These are phyloP conservation scores for Diaporthe helianthi DNA, from an alignment of 2,329 filamentous ascomycete species.

Conservation along the genomic window DNA sequence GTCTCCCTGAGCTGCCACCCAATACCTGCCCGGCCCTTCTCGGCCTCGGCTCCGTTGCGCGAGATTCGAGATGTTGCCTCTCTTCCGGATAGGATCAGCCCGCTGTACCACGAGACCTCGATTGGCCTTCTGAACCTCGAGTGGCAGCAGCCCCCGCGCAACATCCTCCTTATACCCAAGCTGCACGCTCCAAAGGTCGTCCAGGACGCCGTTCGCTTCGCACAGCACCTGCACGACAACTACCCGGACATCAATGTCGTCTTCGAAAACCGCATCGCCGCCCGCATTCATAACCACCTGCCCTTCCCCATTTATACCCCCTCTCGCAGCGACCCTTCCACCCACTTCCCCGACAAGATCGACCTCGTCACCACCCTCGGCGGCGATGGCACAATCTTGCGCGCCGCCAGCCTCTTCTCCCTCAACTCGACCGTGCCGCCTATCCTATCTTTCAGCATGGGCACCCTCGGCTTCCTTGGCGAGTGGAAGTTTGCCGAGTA, in stretches of 20 bases:
- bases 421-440: slow-evolving; percentile 83
- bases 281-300: slow-evolving; percentile 72
- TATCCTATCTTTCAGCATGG: slow-evolving; percentile 95
- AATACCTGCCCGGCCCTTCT: slow-evolving; percentile 51
- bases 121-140: slow-evolving; percentile 60
- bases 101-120: slow-evolving; percentile 67
- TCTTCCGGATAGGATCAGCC: slow-evolving; percentile 64
- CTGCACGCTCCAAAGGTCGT: slow-evolving; percentile 61
- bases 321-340: slow-evolving; percentile 49
- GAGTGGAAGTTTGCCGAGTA: slow-evolving; percentile 97
- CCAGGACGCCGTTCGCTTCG: slow-evolving; percentile 60
- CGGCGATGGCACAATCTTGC: slow-evolving; percentile 89
- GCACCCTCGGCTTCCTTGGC: slow-evolving; percentile 90
- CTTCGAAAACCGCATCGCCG: slow-evolving; percentile 79
- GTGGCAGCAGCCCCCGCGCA: slow-evolving; percentile 61
- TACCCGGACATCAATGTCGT: slow-evolving; percentile 85
- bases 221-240: slow-evolving; percentile 76
- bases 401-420: slow-evolving; percentile 86
- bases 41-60: slow-evolving; percentile 51
- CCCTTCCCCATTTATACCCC: slow-evolving; percentile 76
- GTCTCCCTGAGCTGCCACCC: not conserved
- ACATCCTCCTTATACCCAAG: slow-evolving; percentile 66
- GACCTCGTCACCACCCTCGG: slow-evolving; percentile 91
- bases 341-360: slow-evolving; percentile 76
- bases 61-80: slow-evolving; percentile 58